Conservation (phyloP, 176 grass and related monocot species). For the Raddia distichophylla region DNA sequence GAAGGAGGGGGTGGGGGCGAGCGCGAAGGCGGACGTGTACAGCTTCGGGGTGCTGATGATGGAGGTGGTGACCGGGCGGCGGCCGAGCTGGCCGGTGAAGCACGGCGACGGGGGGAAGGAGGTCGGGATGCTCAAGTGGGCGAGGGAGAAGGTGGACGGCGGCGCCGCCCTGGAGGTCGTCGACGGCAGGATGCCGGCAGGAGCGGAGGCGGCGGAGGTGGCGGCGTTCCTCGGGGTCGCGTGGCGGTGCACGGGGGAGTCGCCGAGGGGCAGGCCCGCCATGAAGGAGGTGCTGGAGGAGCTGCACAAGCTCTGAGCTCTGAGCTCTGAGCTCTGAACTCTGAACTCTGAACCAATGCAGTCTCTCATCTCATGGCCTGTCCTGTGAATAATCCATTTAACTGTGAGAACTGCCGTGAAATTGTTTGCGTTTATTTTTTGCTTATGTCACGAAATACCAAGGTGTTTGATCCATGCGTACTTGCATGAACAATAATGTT, state of each 20-base stretch:
- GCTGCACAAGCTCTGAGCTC: constrained; percentile 43
- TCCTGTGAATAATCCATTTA: too few relatives aligned
- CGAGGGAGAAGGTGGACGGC: constrained; percentile 43
- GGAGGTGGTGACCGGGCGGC: constrained; percentile 51
- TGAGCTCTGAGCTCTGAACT: too few relatives aligned
- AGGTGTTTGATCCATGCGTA: too few relatives aligned
- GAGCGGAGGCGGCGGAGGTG: constrained; percentile 20
- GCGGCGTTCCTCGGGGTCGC: constrained; percentile 48
- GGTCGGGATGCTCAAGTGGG: constrained; percentile 59
- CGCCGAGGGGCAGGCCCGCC: constrained; percentile 29
- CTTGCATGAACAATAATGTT: too few relatives aligned
- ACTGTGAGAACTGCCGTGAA: too few relatives aligned
- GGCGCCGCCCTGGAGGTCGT: constrained; percentile 36
- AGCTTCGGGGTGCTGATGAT: constrained; percentile 78
- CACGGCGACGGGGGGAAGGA: constrained; percentile 13
- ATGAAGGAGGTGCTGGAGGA: constrained; percentile 53
- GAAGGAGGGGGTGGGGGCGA: constrained; percentile 46
- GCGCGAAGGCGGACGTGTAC: constrained; percentile 66
- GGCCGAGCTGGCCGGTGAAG: constrained; percentile 71
- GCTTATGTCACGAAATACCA: too few relatives aligned
- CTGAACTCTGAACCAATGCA: too few relatives aligned
- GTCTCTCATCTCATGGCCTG: too few relatives aligned
- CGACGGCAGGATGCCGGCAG: constrained; percentile 47
- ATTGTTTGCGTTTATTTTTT: too few relatives aligned
- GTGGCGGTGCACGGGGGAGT: constrained; percentile 41